Evolutionary conservation across 352 stramenopile species (phyloP).

Genomic region (Pythium aquatile): DNA sequence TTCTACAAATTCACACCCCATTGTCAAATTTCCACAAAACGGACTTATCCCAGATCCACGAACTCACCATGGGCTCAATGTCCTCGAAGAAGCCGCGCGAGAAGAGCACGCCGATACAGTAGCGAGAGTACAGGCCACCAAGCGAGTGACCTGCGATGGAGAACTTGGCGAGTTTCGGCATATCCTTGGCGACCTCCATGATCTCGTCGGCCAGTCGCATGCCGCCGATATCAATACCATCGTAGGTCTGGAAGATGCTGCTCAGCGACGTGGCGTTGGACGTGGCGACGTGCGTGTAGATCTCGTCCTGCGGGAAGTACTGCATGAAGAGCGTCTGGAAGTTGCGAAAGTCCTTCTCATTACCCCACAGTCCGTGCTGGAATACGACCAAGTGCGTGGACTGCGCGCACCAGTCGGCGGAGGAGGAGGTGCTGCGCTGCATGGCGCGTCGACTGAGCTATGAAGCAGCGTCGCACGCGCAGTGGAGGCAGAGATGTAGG

Average conservation of each 20-base stretch:
- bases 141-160: slow-evolving; percentile 80
- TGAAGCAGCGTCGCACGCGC: not conserved
- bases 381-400: slow-evolving; percentile 64
- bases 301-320: slow-evolving; percentile 41
- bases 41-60: no score
- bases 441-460: not conserved
- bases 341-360: slow-evolving; percentile 54
- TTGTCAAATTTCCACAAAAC: slow-evolving; percentile 2
- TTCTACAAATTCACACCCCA: slow-evolving; percentile 40
- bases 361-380: slow-evolving; percentile 71
- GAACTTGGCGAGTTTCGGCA: slow-evolving; percentile 63
- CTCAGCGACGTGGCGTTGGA: slow-evolving; percentile 51
- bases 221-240: slow-evolving; percentile 69
- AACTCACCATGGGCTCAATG: slow-evolving; percentile 64
- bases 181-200: slow-evolving; percentile 41
- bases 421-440: slow-evolving; percentile 10
- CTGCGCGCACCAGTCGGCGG: slow-evolving; percentile 1
- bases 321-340: slow-evolving; percentile 54
- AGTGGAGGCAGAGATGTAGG: not conserved
- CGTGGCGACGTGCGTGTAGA: slow-evolving; percentile 46
- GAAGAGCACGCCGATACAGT: slow-evolving; percentile 67
- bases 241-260: slow-evolving; percentile 72
- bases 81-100: slow-evolving; percentile 67
- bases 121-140: slow-evolving; percentile 76
- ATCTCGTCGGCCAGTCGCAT: slow-evolving; percentile 74